Conservation (phyloP, 352 stramenopile species). For the Pythium vanterpoolii region DNA sequence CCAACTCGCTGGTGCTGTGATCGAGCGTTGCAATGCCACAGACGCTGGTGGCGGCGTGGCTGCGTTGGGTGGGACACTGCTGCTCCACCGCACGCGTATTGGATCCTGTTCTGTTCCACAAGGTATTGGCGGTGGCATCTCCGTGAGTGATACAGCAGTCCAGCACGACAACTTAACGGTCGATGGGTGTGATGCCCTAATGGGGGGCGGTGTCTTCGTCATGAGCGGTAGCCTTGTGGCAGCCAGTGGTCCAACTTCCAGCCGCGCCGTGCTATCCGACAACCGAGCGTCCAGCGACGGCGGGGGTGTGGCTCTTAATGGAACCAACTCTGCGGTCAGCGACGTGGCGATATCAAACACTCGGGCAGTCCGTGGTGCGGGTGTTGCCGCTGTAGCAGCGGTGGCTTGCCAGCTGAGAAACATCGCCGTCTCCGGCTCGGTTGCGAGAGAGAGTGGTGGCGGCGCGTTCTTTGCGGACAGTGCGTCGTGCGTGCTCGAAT, state of each 20-base stretch:
- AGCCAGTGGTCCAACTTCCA: neutral
- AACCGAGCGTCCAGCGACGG: neutral
- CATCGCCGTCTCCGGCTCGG: neutral
- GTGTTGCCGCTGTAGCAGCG: neutral
- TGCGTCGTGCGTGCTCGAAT: neutral
- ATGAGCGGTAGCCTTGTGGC: neutral
- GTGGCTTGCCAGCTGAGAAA: slow-evolving; percentile 7
- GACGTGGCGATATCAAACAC: slow-evolving; percentile 3
- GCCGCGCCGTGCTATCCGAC: neutral
- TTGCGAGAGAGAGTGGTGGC: slow-evolving; percentile 6
- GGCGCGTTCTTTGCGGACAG: slow-evolving; percentile 6
- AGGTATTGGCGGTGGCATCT: slow-evolving; percentile 16
- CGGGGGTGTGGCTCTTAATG: slow-evolving; percentile 11
- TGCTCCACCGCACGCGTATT: neutral
- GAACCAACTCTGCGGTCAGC: neutral
- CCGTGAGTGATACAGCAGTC: neutral
- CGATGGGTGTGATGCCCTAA: neutral
- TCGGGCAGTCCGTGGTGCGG: neutral
- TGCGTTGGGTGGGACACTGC: neutral
- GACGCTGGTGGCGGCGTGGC: slow-evolving; percentile 16
- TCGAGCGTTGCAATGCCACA: slow-evolving; percentile 2
- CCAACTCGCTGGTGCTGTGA: neutral
- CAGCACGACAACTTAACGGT: slow-evolving; percentile 8
- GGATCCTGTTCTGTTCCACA: neutral
- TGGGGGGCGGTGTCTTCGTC: slow-evolving; percentile 9